A percentile compares a stretch with the other conserved stretches of the same genome.
phyloP scores from a whole-genome alignment of 352 stramenopile species.

The Globisporangium recalcitrans region DNA sequence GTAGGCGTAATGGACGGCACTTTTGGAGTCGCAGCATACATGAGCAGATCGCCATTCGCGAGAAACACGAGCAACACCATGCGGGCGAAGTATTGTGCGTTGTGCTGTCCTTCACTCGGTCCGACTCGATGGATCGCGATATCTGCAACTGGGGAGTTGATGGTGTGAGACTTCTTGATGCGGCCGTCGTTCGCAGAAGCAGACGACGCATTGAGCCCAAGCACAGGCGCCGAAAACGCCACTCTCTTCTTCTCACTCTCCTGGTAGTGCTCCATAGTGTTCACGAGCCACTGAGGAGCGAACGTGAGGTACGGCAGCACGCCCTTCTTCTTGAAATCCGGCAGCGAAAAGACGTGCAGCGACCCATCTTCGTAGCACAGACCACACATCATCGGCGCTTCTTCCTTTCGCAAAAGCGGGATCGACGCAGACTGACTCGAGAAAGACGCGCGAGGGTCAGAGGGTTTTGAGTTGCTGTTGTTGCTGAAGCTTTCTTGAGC shows the following conservation, averaged over 20 bases:
- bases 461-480: conserved; percentile 27
- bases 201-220: conserved; percentile 68
- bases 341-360: conserved; percentile 77
- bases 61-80: conserved; percentile 86
- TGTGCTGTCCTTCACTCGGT: conserved; percentile 63
- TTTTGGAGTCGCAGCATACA: conserved; percentile 66
- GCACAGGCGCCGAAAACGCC: conserved; percentile 43
- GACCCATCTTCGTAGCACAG: conserved; percentile 80
- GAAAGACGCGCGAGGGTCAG: background rate
- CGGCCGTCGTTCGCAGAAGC: conserved; percentile 67
- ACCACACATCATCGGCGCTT: conserved; percentile 78
- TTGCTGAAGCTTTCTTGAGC: conserved; percentile 3
- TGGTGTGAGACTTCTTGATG: conserved; percentile 77
- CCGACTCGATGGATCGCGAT: conserved; percentile 79
- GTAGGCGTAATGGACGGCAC: conserved; percentile 21
- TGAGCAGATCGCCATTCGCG: conserved; percentile 77
- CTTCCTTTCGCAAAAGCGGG: conserved; percentile 38
- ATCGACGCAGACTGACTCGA: conserved; percentile 29
- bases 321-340: conserved; percentile 75
- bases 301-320: conserved; percentile 83
- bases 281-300: conserved; percentile 68
- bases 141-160: conserved; percentile 79
- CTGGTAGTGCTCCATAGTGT: conserved; percentile 65
- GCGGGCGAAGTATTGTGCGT: conserved; percentile 63
- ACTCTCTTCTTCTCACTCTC: conserved; percentile 51